Evolutionary conservation across 805 yeast species (phyloP), one percentile per base, ranked within the genome.

Genomic region (Pichia pseudocactophila): DNA sequence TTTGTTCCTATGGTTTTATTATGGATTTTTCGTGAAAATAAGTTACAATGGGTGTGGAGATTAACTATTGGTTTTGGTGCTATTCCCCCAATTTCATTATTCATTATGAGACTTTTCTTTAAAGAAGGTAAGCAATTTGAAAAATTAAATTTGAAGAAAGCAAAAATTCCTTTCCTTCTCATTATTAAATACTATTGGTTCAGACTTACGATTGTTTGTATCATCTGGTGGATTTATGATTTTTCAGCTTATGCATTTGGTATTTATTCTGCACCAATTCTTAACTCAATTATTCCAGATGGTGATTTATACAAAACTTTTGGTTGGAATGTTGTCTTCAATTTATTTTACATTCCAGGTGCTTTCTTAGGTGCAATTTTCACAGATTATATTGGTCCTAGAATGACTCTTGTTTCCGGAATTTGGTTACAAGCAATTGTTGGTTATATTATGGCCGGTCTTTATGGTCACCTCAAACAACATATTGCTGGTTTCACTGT

Each of bases 251-350:
- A 87, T 63, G 86, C 96, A 0, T 88, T 86, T 60, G 89, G 95
- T 54, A 76, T 84, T 54, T 88, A 82, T 64, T 83, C 95, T 7
- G 67, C 89, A 11, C 73, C 74, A 46, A 86, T 90, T 52, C 65
- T 88, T 49, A 65, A 67, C 33, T 58, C 65, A 33, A 66, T 82
- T 42, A 73, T 84, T 46, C 74, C 78, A 10, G 76, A 70, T 41
- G 72, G 74, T 34, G 73, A 81, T 51, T 64, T 86, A 45, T 80
- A 80, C 64, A 73, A 78, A 60, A 73, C 84, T 19, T 85, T 87
- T 63, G 96, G 96, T 40, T 90, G 96, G 97, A 85, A 82, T 61
- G 82, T 84, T 46, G 90, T 90, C 7, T 73, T 89, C 55, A 86
- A 87, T 63, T 67, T 83, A 54, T 89, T 90, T 64, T 88, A 89